These are phyloP conservation scores for Saprolegnia parasitica DNA, from an alignment of 352 stramenopile genomes.

Conservation along the genomic window DNA sequence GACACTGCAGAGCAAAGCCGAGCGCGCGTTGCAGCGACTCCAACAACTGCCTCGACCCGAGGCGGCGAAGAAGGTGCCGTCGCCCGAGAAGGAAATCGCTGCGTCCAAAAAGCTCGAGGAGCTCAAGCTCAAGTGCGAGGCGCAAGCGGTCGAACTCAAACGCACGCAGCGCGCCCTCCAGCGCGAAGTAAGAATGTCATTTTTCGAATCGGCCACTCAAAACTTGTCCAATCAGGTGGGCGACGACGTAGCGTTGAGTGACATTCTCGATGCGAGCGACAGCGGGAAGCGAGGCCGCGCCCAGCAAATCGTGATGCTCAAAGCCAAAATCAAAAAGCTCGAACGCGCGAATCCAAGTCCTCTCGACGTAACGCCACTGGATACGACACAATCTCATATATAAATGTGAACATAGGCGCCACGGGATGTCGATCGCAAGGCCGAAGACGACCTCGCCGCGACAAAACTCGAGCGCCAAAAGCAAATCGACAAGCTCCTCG, in stretches of 20 bases:
- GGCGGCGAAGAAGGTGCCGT: conserved; percentile 17
- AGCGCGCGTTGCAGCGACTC: conserved; percentile 59
- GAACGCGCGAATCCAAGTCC: conserved; percentile 29
- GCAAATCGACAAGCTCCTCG: conserved; percentile 52
- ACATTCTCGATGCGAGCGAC: conserved; percentile 31
- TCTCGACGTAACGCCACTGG: too few relatives aligned
- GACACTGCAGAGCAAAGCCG: conserved; percentile 43
- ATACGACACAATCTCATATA: neutral
- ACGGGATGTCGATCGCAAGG: conserved; percentile 55
- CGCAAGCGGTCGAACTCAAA: conserved; percentile 57
- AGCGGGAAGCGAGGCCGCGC: conserved; percentile 50
- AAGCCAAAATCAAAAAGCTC: conserved; percentile 75
- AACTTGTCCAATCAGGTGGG: too few relatives aligned
- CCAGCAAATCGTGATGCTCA: conserved; percentile 83
- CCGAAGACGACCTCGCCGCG: conserved; percentile 50
- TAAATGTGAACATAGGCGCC: neutral
- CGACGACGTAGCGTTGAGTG: conserved; percentile 31
- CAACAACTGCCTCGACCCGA: conserved; percentile 18
- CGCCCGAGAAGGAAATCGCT: conserved; percentile 18
- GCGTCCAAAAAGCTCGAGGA: conserved; percentile 58
- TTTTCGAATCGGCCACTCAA: too few relatives aligned
- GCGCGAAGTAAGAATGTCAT: conserved; percentile 48
- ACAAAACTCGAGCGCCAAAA: conserved; percentile 60
- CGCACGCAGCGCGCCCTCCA: conserved; percentile 62
- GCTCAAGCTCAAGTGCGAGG: conserved; percentile 50